These are phyloP conservation scores for Chytriomyces confervae DNA, from an alignment of 192 early-diverging fungal genomes.

Conservation along the genomic window DNA sequence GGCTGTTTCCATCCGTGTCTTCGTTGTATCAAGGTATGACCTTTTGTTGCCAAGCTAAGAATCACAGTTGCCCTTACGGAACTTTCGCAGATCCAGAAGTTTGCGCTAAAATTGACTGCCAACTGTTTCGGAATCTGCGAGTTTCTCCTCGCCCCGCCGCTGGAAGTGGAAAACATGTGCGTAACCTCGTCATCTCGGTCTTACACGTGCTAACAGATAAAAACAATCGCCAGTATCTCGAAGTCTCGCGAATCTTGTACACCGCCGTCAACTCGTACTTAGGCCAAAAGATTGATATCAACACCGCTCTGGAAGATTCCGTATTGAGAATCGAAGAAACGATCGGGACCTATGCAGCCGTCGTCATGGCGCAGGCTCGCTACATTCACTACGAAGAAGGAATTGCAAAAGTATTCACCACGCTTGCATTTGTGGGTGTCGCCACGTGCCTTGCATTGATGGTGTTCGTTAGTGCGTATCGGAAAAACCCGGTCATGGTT, in stretches of 20 bases:
- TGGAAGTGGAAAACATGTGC: neutral
- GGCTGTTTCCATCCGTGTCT: slow-evolving; percentile 28
- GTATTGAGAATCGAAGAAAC: neutral
- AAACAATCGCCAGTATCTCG: neutral
- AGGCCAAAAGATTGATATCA: neutral
- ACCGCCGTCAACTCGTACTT: slow-evolving; percentile 22
- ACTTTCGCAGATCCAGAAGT: slow-evolving; percentile 23
- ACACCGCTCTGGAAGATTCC: neutral
- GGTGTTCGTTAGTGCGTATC: neutral
- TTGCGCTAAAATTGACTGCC: slow-evolving; percentile 30
- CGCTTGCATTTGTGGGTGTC: neutral
- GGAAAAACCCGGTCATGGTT: neutral
- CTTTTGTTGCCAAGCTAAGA: neutral
- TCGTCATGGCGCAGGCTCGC: neutral
- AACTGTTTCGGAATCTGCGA: slow-evolving; percentile 6
- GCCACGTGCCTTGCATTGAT: neutral
- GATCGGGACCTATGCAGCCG: slow-evolving; percentile 17
- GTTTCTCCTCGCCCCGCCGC: slow-evolving; percentile 34
- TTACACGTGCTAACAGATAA: too few species aligned
- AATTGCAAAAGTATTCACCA: neutral
- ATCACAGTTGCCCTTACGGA: neutral
- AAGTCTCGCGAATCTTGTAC: slow-evolving; percentile 24
- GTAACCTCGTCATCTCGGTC: neutral
- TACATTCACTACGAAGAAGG: neutral
- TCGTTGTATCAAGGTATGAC: slow-evolving; percentile 27